Base-by-base conservation (phyloP, 179 eudicot genomes). In the Beta corolliflora region DNA sequence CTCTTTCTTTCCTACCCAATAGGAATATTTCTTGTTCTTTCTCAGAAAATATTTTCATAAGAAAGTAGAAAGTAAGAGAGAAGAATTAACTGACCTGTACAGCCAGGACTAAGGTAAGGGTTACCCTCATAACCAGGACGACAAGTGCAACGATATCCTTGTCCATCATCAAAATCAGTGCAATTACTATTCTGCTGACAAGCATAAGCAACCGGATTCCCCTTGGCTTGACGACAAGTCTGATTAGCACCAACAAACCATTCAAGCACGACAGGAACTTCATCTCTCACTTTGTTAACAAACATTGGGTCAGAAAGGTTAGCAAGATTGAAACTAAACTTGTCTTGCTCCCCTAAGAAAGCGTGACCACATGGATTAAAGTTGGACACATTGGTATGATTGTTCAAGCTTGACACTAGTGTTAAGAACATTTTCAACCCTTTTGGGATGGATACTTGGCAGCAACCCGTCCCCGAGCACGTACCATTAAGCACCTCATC, bases 131-230 rank as follows among this genome's bases (percentile, higher is more conserved):
- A 89, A 1, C 88, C 91, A 0, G 65, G 0, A 18, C 25, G 29
- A 75, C 90, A 90, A 23, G 7, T 19, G 78, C 91, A 88, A 1
- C 60, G 86, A 78, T 88, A 90, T 0, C 92, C 92, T 13, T 14
- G 50, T 1, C 73, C 83, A 16, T 53, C 18, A 9, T 48, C 16
- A 9, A 29, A n/a, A 13, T 85, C 82, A 53, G 14, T 16, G 54
- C 90, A 86, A 7, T 61, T 73, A 7, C 79, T 75, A 15, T 83
- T 71, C 15, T 52, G 54, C 10, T 68, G 79, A 73, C 90, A 88
- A 12, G 68, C 89, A 78, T 83, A 88, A 9, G 41, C 52, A 0
- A 41, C 6, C 9, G 36, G 36, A 36, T 66, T 13, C 69, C 11
- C 55, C 64, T 41, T 29, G 46, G 89, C 92, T 60, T 44, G 74